Percentiles rank a stretch among this genome's conserved stretches.
These are phyloP conservation scores for Akanthomyces uredinophilus DNA, from an alignment of 2,329 filamentous ascomycete genomes.

Conservation along the genomic window DNA sequence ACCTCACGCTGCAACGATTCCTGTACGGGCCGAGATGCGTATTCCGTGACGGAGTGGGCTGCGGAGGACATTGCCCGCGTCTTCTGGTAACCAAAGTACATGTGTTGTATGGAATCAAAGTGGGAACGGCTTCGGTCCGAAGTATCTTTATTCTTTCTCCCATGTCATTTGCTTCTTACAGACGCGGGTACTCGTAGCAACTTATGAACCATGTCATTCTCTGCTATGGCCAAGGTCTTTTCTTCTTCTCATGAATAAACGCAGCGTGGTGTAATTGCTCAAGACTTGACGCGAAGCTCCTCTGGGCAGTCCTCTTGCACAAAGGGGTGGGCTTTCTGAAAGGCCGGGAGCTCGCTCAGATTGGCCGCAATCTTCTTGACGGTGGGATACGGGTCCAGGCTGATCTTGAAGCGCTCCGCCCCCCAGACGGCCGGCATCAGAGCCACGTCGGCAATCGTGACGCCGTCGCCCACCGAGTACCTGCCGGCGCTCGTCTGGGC, in stretches of 20 bases:
- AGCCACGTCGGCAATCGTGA: constrained; percentile 55
- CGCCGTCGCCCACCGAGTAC: constrained; percentile 50
- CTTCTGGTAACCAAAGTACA: neutral
- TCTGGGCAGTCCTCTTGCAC: constrained; percentile 45
- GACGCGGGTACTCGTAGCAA: neutral
- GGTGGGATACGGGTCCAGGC: constrained; percentile 43
- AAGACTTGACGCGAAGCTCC: constrained; percentile 22
- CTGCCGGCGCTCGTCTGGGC: constrained; percentile 35
- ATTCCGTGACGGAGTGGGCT: constrained; percentile 1
- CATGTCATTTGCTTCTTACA: neutral
- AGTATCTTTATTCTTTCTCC: neutral
- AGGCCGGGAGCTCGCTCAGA: constrained; percentile 44
- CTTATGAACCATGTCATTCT: neutral
- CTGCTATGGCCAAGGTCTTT: neutral
- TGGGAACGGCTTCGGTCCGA: neutral
- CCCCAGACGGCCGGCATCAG: constrained; percentile 55
- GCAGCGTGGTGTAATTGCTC: neutral
- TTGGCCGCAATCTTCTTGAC: constrained; percentile 40
- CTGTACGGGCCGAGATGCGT: constrained; percentile 3
- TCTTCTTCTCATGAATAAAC: neutral
- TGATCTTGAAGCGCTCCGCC: constrained; percentile 49
- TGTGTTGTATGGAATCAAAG: no score
- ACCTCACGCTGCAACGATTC: constrained; percentile 13
- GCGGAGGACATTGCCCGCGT: neutral
- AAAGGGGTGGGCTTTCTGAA: constrained; percentile 49